A percentile compares a stretch with the other conserved stretches of the same genome.
Conservation (phyloP, 345 rosid species). For the Corchorus olitorius region DNA sequence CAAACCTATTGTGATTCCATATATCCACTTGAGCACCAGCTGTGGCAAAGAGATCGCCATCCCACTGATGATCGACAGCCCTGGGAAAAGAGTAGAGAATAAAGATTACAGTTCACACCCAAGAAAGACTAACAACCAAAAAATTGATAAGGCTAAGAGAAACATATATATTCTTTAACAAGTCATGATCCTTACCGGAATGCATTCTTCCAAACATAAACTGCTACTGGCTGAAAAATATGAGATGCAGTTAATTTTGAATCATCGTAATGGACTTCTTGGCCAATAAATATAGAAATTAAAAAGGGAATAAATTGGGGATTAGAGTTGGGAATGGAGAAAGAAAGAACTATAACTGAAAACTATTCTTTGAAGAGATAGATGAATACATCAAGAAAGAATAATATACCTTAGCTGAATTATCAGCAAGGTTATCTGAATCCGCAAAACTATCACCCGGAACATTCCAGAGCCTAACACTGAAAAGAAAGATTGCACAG, state of each 20-base stretch:
- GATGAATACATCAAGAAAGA: neutral
- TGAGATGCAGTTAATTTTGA: conserved; percentile 26
- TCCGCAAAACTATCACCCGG: conserved; percentile 66
- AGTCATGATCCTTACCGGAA: conserved; percentile 55
- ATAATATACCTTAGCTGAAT: conserved; percentile 51
- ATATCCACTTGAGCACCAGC: conserved; percentile 92
- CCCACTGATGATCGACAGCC: conserved; percentile 97
- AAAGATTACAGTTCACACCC: conserved; percentile 14
- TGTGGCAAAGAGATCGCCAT: conserved; percentile 87
- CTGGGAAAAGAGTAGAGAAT: conserved; percentile 32
- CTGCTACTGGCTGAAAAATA: conserved; percentile 63
- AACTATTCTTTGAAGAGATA: neutral
- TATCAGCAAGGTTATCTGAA: conserved; percentile 44
- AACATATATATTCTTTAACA: conserved; percentile 9
- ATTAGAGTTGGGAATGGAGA: neutral
- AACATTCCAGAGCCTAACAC: conserved; percentile 97
- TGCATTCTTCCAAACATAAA: conserved; percentile 77
- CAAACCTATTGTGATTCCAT: conserved; percentile 95
- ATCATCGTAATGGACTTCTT: neutral
- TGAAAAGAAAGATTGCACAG: conserved; percentile 28
- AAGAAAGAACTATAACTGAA: neutral
- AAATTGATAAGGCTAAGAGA: neutral
- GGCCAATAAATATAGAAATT: conserved; percentile 6
- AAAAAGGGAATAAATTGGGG: neutral
- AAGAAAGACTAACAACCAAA: neutral